Percentiles rank a stretch among this genome's conserved stretches.
Conservation (phyloP, 768 basidiomycete genomes). For the Cystobasidiopsis lactophilus region DNA sequence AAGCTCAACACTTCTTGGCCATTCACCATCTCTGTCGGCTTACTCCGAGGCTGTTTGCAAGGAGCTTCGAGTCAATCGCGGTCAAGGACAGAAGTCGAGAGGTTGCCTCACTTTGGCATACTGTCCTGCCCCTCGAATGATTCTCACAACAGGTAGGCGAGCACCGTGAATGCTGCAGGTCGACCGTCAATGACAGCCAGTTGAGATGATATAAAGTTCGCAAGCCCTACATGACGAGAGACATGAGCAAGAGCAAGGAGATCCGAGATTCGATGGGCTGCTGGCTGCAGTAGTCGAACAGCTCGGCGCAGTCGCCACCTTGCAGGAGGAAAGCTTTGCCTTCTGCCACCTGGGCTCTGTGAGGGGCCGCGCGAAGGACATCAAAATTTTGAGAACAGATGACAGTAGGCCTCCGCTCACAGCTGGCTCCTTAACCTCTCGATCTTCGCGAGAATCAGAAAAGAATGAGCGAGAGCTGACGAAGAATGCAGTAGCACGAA, state of each 20-base stretch:
- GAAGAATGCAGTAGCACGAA: background rate
- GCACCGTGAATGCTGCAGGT: constrained; percentile 42
- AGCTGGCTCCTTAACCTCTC: constrained; percentile 19
- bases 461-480: background rate
- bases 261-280: constrained; percentile 73
- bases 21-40: constrained; percentile 51
- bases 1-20: constrained; percentile 64
- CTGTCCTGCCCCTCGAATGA: constrained; percentile 69
- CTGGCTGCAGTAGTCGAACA: constrained; percentile 26
- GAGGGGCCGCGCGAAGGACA: constrained; percentile 31
- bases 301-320: constrained; percentile 60
- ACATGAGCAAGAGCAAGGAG: constrained; percentile 80
- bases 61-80: constrained; percentile 11
- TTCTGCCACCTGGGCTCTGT: constrained; percentile 38
- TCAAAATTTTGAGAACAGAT: background rate
- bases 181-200: background rate
- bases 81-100: background rate
- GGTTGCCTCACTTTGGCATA: constrained; percentile 46
- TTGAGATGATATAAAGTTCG: background rate
- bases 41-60: constrained; percentile 49
- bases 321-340: constrained; percentile 86
- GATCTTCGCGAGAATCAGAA: constrained; percentile 13
- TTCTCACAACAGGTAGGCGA: constrained; percentile 62
- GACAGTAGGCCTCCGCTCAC: background rate
- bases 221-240: constrained; percentile 42